phyloP scores from a whole-genome alignment of 2,329 filamentous ascomycete genomes.

The Xylariales sp. region DNA sequence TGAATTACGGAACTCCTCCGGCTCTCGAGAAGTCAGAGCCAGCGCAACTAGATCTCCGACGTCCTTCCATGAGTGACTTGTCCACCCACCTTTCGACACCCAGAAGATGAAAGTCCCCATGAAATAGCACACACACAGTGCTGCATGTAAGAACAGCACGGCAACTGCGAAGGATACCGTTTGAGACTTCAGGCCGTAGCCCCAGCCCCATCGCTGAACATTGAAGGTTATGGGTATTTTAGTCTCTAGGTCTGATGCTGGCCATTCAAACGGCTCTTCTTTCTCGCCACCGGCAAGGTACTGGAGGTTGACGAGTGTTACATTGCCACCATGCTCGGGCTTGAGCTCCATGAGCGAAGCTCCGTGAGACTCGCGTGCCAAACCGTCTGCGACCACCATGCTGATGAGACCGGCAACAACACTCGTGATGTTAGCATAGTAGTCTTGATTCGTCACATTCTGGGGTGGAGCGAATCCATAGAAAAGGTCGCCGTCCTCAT shows the following conservation, averaged over 20 bases:
- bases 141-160: background rate
- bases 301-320: background rate
- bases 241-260: background rate
- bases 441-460: background rate
- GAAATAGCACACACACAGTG: background rate
- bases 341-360: background rate
- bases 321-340: background rate
- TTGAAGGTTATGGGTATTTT: background rate
- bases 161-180: background rate
- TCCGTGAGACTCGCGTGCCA: background rate
- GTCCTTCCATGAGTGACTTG: slow-evolving; percentile 19
- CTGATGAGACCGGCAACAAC: background rate
- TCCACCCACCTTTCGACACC: background rate
- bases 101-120: background rate
- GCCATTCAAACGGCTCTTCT: background rate
- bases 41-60: slow-evolving; percentile 43
- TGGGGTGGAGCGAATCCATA: background rate
- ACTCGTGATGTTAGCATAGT: background rate
- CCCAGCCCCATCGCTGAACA: background rate
- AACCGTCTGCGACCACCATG: background rate
- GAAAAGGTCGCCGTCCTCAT: background rate
- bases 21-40: slow-evolving; percentile 32
- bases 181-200: background rate
- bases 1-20: slow-evolving; percentile 11
- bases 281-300: background rate